A percentile compares a stretch with the other conserved stretches of the same genome.
These are phyloP conservation scores for Talaromyces nanjingensis DNA, from an alignment of 495 filamentous ascomycete species.

Conservation along the genomic window DNA sequence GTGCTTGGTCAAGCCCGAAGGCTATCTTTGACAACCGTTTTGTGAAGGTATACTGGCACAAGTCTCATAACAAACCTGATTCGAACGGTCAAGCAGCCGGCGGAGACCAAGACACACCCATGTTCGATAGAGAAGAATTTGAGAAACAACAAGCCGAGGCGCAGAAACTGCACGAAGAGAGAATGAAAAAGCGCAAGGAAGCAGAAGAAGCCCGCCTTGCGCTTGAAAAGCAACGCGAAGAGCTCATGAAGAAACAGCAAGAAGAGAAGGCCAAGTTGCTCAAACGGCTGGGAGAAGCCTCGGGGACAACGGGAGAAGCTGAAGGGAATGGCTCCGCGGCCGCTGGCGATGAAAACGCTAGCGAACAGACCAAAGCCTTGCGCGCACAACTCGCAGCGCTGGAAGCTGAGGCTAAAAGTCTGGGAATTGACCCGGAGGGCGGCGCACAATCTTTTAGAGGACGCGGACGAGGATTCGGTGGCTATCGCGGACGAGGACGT, in stretches of 20 bases:
- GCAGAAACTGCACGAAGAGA: constrained; percentile 74
- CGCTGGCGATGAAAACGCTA: constrained; percentile 35
- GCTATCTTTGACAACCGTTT: constrained; percentile 96
- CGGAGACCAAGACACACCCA: constrained; percentile 19
- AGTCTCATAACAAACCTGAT: constrained; percentile 46
- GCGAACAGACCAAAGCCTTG: constrained; percentile 56
- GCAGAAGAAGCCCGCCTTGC: constrained; percentile 63
- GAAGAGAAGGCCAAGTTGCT: constrained; percentile 69
- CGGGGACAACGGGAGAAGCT: constrained; percentile 19
- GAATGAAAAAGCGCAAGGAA: constrained; percentile 63
- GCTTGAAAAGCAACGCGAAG: constrained; percentile 69
- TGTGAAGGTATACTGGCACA: constrained; percentile 96
- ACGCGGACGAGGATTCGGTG: constrained; percentile 29
- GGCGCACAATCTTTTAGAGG: constrained; percentile 32
- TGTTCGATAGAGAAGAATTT: constrained; percentile 75
- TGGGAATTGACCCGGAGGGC: constrained; percentile 62
- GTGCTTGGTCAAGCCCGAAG: constrained; percentile 85
- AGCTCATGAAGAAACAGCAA: constrained; percentile 64
- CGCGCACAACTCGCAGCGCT: constrained; percentile 74
- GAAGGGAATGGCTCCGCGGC: constrained; percentile 15
- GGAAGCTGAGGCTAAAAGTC: constrained; percentile 73
- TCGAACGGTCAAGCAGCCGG: constrained; percentile 23
- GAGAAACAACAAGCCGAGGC: constrained; percentile 67
- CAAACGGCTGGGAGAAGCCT: constrained; percentile 44
- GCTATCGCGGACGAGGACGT: constrained; percentile 39